phyloP scores from a whole-genome alignment of 2,329 filamentous ascomycete genomes.

The Fusarium agapanthi region DNA sequence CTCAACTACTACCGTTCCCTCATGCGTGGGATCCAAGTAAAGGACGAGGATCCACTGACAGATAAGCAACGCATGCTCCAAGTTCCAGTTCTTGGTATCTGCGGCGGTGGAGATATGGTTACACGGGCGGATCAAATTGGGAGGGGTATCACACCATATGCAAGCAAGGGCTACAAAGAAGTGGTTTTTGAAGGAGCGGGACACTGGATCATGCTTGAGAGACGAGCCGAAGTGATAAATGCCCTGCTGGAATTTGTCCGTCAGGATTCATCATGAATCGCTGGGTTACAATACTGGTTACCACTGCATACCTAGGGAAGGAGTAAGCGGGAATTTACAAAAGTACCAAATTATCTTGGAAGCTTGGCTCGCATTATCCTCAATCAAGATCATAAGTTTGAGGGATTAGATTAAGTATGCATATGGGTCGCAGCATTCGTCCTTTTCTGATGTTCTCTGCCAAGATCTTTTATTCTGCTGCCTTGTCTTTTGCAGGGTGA shows the following conservation, averaged over 20 bases:
- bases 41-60: slow-evolving; percentile 24
- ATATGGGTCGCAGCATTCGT: not conserved
- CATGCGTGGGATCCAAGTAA: slow-evolving; percentile 22
- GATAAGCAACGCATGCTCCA: slow-evolving; percentile 24
- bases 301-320: not conserved
- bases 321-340: not conserved
- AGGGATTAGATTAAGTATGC: not conserved
- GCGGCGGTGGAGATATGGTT: slow-evolving; percentile 21
- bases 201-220: slow-evolving; percentile 36
- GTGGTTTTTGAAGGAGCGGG: slow-evolving; percentile 11
- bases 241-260: slow-evolving; percentile 20
- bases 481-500: slow-evolving; percentile 1
- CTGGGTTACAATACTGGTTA: not conserved
- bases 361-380: not conserved
- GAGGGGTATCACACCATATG: slow-evolving; percentile 4
- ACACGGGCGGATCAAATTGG: slow-evolving; percentile 16
- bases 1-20: slow-evolving; percentile 33
- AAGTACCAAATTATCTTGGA: not conserved
- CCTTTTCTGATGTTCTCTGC: not conserved
- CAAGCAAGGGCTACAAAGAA: slow-evolving; percentile 17
- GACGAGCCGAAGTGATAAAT: slow-evolving; percentile 13
- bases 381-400: not conserved
- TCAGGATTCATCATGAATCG: not conserved
- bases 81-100: slow-evolving; percentile 28
- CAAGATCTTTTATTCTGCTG: slow-evolving; percentile 10